Evolutionary conservation across 192 early-diverging fungal genomes (phyloP).

Genomic region (Coemansia sp.): DNA sequence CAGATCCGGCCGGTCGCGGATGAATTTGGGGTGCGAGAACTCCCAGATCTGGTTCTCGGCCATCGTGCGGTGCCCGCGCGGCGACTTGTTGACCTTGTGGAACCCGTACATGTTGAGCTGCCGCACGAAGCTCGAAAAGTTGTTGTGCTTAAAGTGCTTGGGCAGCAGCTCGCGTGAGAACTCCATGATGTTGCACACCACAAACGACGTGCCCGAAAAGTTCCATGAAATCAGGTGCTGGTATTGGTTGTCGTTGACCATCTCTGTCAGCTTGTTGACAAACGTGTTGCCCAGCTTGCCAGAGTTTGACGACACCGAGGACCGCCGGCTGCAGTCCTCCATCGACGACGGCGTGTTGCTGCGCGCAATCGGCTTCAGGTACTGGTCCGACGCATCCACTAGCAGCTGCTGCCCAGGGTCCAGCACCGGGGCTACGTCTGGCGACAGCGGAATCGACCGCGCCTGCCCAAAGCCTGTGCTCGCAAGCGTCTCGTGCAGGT

Average conservation of each 20-base stretch:
- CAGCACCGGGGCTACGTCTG: constrained; percentile 34
- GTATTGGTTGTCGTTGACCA: constrained; percentile 84
- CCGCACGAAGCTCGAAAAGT: constrained; percentile 87
- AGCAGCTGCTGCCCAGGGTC: constrained; percentile 42
- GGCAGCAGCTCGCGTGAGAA: constrained; percentile 87
- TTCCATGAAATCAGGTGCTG: constrained; percentile 90
- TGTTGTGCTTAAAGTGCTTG: constrained; percentile 93
- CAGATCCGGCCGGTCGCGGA: constrained; percentile 71
- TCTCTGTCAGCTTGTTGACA: constrained; percentile 67
- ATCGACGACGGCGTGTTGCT: constrained; percentile 51
- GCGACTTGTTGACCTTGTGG: constrained; percentile 91
- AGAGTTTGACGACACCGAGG: constrained; percentile 46
- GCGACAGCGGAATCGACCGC: constrained; percentile 43
- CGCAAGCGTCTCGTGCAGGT: constrained; percentile 41
- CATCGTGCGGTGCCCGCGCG: constrained; percentile 75
- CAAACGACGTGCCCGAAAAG: constrained; percentile 82
- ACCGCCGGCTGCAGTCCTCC: constrained; percentile 41
- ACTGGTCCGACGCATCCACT: constrained; percentile 52
- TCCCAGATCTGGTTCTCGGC: constrained; percentile 93
- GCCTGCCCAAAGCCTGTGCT: constrained; percentile 24
- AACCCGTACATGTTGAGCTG: constrained; percentile 88
- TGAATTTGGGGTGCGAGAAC: constrained; percentile 81
- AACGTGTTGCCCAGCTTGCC: constrained; percentile 56
- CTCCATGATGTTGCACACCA: constrained; percentile 88
- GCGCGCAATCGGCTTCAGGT: constrained; percentile 48